A percentile compares a stretch with the other conserved stretches of the same genome.
Evolutionary conservation across 2,329 filamentous ascomycete genomes (phyloP).

Genomic region (Exophiala phaeomuriformis): DNA sequence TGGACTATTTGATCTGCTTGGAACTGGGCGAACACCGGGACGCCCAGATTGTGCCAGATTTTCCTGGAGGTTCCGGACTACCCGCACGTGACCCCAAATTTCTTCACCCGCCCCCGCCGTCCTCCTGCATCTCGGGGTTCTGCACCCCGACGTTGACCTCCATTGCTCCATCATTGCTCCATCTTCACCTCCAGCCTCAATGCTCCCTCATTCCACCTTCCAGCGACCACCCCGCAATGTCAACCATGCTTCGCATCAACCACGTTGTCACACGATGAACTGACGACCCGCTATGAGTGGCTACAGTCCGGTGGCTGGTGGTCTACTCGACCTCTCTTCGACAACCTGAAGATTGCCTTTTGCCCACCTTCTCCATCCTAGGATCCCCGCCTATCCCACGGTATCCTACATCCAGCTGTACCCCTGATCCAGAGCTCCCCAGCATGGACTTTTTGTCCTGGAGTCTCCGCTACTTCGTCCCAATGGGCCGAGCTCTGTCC

Average conservation of each 20-base stretch:
- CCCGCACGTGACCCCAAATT: background rate
- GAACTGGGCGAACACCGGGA: no score
- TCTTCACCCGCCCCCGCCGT: background rate
- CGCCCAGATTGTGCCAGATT: background rate
- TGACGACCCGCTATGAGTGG: no score
- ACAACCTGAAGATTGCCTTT: no score
- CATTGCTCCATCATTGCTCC: background rate
- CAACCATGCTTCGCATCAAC: no score
- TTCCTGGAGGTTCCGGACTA: background rate
- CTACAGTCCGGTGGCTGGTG: no score
- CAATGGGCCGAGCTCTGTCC: background rate
- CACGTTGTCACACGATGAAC: no score
- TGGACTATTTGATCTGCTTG: background rate
- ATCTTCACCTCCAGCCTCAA: background rate
- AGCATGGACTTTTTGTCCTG: background rate
- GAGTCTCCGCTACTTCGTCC: background rate
- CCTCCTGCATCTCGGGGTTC: background rate
- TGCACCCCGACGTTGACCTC: background rate
- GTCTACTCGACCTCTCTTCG: no score
- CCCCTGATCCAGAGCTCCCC: background rate
- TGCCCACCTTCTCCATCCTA: no score
- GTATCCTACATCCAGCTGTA: no score
- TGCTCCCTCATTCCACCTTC: background rate
- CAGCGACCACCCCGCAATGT: background rate
- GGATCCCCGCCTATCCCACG: no score